These are phyloP conservation scores for Calvatia gigantea DNA, from an alignment of 768 basidiomycete species.

Conservation along the genomic window DNA sequence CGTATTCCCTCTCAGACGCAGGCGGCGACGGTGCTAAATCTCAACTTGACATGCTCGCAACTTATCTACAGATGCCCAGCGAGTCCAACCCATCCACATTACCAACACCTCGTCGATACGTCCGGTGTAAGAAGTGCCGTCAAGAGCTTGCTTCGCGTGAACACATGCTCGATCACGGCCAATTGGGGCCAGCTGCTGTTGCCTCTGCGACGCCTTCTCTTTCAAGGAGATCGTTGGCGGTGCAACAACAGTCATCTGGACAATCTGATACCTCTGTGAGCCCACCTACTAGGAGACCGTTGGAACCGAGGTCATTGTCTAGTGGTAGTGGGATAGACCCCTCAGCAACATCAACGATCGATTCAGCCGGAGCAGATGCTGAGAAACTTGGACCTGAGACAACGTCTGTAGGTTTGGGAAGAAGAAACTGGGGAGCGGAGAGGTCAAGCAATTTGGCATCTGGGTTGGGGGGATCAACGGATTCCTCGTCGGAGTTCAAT, in stretches of 20 bases:
- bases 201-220: conserved; percentile 41
- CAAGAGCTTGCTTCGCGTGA: conserved; percentile 87
- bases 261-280: neutral
- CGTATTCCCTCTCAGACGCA: conserved; percentile 28
- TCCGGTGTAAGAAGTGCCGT: conserved; percentile 91
- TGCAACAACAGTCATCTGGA: conserved; percentile 7
- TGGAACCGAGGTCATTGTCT: conserved; percentile 4
- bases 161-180: conserved; percentile 90
- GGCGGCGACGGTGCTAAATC: conserved; percentile 72
- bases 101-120: conserved; percentile 43
- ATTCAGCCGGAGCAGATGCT: conserved; percentile 7
- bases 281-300: conserved; percentile 6
- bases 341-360: conserved; percentile 38
- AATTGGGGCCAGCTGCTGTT: conserved; percentile 68
- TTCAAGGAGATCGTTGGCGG: conserved; percentile 33
- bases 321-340: conserved; percentile 26
- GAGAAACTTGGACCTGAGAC: neutral
- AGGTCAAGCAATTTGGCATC: conserved; percentile 1
- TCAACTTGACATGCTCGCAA: conserved; percentile 73
- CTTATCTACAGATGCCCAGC: conserved; percentile 61
- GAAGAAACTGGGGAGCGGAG: neutral
- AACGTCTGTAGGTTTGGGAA: neutral
- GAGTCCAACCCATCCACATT: conserved; percentile 54
- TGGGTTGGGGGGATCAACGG: conserved; percentile 5
- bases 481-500: conserved; percentile 23